Percentiles rank a stretch among this genome's conserved stretches.
phyloP scores from a whole-genome alignment of 371 early-diverging fungal species.

The Saksenaea vasiformis region DNA sequence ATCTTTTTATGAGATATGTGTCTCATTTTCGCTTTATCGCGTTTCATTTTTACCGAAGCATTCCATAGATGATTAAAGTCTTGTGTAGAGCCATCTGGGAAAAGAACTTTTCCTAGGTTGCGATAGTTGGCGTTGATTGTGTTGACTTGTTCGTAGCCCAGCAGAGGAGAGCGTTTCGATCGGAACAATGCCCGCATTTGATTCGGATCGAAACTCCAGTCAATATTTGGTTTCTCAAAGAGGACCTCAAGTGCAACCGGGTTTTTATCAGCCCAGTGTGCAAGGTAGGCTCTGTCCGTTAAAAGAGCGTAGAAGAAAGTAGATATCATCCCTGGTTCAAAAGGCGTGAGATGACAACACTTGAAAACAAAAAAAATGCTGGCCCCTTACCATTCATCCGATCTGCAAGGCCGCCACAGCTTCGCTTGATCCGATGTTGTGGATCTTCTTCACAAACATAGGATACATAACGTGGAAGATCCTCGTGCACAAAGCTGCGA shows the following conservation, averaged over 20 bases:
- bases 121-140: constrained; percentile 39
- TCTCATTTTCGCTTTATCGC: background rate
- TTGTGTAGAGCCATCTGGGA: constrained; percentile 43
- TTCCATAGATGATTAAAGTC: constrained; percentile 47
- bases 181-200: constrained; percentile 39
- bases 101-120: constrained; percentile 22
- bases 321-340: constrained; percentile 48
- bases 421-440: constrained; percentile 34
- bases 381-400: constrained; percentile 45
- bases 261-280: constrained; percentile 39
- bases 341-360: background rate
- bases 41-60: constrained; percentile 34
- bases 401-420: constrained; percentile 55
- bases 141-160: constrained; percentile 35
- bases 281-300: constrained; percentile 42
- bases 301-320: constrained; percentile 51
- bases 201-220: constrained; percentile 44
- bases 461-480: constrained; percentile 38
- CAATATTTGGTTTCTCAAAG: constrained; percentile 46
- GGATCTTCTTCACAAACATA: constrained; percentile 48
- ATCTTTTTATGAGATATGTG: background rate
- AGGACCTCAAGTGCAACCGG: constrained; percentile 42
- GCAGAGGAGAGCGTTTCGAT: constrained; percentile 12
- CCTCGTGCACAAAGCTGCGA: constrained; percentile 16
- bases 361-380: background rate